Conservation (phyloP, 1,284 basidiomycete genomes). For the Tetrapyrgos nigripes region DNA sequence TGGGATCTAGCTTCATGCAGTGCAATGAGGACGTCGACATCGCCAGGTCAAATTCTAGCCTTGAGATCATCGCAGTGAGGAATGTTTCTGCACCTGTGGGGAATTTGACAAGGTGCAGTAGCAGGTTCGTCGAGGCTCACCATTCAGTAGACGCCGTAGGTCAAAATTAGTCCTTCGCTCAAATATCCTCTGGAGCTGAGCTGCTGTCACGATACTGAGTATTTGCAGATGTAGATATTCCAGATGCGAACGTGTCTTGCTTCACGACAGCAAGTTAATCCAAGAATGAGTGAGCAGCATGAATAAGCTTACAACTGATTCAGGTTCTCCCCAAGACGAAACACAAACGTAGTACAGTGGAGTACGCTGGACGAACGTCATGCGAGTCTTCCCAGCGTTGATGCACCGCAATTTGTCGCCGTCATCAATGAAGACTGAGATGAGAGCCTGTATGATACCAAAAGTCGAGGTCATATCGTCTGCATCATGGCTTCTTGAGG, state of each 20-base stretch:
- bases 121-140: conserved; percentile 41
- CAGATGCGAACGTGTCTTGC: conserved; percentile 90
- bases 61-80: conserved; percentile 70
- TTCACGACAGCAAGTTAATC: conserved; percentile 46
- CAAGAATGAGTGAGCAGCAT: neutral
- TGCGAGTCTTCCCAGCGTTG: conserved; percentile 76
- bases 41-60: conserved; percentile 81
- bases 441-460: conserved; percentile 93
- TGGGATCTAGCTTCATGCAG: conserved; percentile 78
- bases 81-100: conserved; percentile 81
- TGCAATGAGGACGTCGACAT: conserved; percentile 84
- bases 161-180: conserved; percentile 92
- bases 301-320: conserved; percentile 79
- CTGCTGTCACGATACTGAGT: conserved; percentile 85
- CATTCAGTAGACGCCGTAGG: conserved; percentile 83
- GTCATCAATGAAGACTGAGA: conserved; percentile 90
- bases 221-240: conserved; percentile 96
- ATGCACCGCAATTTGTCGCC: conserved; percentile 84
- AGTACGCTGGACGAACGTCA: conserved; percentile 85
- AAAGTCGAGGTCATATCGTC: conserved; percentile 82
- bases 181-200: conserved; percentile 88
- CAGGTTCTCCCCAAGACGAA: conserved; percentile 92
- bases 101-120: conserved; percentile 2
- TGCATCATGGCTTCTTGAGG: conserved; percentile 54
- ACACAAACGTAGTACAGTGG: conserved; percentile 93